These are phyloP conservation scores for Aspergillus tubingensis DNA, from an alignment of 2,329 filamentous ascomycete species.

Conservation along the genomic window DNA sequence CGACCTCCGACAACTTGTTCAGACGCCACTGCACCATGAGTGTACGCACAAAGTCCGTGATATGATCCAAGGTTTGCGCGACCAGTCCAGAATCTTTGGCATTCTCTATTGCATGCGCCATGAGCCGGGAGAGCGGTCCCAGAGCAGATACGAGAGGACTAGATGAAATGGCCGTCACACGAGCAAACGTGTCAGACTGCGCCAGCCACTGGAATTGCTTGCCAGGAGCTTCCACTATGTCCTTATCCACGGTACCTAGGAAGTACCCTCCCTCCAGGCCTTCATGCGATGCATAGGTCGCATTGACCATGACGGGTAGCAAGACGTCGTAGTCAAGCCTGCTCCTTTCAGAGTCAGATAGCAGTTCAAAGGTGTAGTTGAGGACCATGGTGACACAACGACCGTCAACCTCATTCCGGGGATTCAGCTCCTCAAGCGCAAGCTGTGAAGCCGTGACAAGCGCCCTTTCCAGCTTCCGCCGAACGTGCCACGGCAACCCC, in stretches of 20 bases:
- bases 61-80: slow-evolving; percentile 55
- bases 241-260: slow-evolving; percentile 67
- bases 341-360: slow-evolving; percentile 62
- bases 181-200: slow-evolving; percentile 58
- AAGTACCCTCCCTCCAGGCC: slow-evolving; percentile 78
- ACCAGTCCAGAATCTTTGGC: slow-evolving; percentile 49
- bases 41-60: slow-evolving; percentile 67
- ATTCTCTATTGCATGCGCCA: slow-evolving; percentile 63
- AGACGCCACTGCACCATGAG: slow-evolving; percentile 72
- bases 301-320: slow-evolving; percentile 68
- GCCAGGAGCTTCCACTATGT: slow-evolving; percentile 59
- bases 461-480: slow-evolving; percentile 69
- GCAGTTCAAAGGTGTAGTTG: slow-evolving; percentile 72
- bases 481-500: slow-evolving; percentile 64
- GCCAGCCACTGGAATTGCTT: slow-evolving; percentile 67
- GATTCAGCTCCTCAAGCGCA: slow-evolving; percentile 62
- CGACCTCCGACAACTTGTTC: slow-evolving; percentile 72
- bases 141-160: slow-evolving; percentile 62
- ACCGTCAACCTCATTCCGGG: slow-evolving; percentile 53
- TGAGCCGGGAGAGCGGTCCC: slow-evolving; percentile 63
- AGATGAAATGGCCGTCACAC: slow-evolving; percentile 57
- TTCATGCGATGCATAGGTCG: slow-evolving; percentile 68
- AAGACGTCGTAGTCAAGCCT: slow-evolving; percentile 68
- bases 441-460: slow-evolving; percentile 75
- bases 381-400: slow-evolving; percentile 67